phyloP scores from a whole-genome alignment of 306 rosid genomes.

The Cercis canadensis region DNA sequence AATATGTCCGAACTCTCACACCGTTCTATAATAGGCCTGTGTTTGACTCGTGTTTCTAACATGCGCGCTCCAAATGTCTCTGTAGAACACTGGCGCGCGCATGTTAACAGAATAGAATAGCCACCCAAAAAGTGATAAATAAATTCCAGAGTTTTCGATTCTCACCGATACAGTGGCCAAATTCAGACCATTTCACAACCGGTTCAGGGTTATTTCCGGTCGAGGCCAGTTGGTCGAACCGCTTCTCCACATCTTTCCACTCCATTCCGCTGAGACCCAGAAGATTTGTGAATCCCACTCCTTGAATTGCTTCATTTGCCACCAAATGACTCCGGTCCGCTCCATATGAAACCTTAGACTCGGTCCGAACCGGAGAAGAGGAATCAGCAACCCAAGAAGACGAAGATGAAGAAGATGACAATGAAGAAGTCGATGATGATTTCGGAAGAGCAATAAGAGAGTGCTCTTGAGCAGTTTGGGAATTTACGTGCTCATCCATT shows the following conservation, averaged over 20 bases:
- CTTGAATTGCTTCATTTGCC: slow-evolving; percentile 43
- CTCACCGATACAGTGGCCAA: slow-evolving; percentile 84
- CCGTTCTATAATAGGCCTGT: no score
- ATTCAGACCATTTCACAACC: slow-evolving; percentile 60
- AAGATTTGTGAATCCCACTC: slow-evolving; percentile 42
- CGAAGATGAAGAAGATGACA: slow-evolving; percentile 15
- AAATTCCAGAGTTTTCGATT: slow-evolving; percentile 30
- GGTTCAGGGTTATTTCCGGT: slow-evolving; percentile 51
- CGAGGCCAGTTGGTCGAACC: slow-evolving; percentile 57
- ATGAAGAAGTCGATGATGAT: slow-evolving; percentile 46
- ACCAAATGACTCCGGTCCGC: slow-evolving; percentile 15
- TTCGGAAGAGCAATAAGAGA: slow-evolving; percentile 43
- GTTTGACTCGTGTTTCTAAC: no score
- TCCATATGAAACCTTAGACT: slow-evolving; percentile 23
- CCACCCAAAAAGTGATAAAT: background rate
- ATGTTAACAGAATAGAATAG: slow-evolving; percentile 16
- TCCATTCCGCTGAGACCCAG: slow-evolving; percentile 46
- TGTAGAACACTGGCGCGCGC: no score
- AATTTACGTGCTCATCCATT: slow-evolving; percentile 58
- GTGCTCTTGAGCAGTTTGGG: slow-evolving; percentile 29
- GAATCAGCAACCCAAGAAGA: slow-evolving; percentile 38
- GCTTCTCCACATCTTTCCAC: slow-evolving; percentile 71
- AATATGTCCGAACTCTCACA: slow-evolving; percentile 33
- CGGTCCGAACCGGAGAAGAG: slow-evolving; percentile 43
- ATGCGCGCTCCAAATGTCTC: no score